phyloP scores from a whole-genome alignment of 306 rosid species.

The Psophocarpus tetragonolobus region DNA sequence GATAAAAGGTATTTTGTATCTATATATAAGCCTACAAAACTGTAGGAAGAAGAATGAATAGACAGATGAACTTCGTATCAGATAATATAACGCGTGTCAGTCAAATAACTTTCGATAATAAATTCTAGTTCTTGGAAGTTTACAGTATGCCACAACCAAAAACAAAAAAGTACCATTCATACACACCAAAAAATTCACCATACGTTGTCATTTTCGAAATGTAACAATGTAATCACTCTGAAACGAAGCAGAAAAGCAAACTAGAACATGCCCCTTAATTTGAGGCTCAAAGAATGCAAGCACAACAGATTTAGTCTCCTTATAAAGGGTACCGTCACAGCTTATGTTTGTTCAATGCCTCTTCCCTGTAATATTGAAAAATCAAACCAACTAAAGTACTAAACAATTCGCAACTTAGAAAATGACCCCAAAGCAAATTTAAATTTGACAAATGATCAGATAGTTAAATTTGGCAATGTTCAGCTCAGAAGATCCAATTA shows the following conservation, averaged over 20 bases:
- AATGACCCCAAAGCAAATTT: neutral
- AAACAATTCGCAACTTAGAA: neutral
- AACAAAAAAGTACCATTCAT: too few relatives aligned
- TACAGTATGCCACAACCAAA: constrained; percentile 4
- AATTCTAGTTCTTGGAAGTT: neutral
- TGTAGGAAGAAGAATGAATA: neutral
- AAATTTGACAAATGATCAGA: neutral
- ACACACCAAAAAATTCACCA: too few relatives aligned
- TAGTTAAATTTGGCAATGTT: neutral
- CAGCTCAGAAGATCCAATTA: neutral
- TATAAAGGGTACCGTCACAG: constrained; percentile 1
- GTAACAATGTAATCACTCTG: constrained; percentile 13
- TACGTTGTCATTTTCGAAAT: neutral
- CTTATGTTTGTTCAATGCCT: constrained; percentile 26
- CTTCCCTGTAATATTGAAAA: constrained; percentile 17
- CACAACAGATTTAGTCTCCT: neutral
- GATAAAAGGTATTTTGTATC: neutral
- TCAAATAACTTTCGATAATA: neutral
- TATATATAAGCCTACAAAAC: neutral
- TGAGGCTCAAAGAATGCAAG: neutral
- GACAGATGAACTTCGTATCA: neutral
- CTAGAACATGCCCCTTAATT: constrained; percentile 7
- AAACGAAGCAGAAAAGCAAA: constrained; percentile 12
- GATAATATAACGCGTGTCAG: neutral
- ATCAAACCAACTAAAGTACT: neutral